Conservation (phyloP, 2,329 filamentous ascomycete species). For the Penicillium sp. region DNA sequence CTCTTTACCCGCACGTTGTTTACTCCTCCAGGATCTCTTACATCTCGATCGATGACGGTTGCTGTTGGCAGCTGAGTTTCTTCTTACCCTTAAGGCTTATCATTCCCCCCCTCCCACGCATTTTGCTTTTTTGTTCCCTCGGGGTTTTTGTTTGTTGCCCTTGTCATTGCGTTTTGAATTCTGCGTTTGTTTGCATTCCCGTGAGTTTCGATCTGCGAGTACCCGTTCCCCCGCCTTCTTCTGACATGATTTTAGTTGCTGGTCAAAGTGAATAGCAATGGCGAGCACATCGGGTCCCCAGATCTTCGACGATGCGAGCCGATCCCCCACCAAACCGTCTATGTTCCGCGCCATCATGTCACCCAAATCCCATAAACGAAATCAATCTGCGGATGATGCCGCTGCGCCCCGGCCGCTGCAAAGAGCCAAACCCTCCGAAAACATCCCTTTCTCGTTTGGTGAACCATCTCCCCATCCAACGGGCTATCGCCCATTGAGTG, state of each 20-base stretch:
- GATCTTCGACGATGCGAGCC: conserved; percentile 42
- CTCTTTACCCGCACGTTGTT: conserved; percentile 32
- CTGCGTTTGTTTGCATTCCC: conserved; percentile 20
- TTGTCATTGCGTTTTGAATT: conserved; percentile 13
- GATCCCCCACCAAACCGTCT: conserved; percentile 41
- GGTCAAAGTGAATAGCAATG: conserved; percentile 36
- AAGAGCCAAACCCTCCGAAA: conserved; percentile 46
- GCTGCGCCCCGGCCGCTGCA: conserved; percentile 29
- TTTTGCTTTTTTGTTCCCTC: conserved; percentile 5
- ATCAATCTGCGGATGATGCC: conserved; percentile 42
- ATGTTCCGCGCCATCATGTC: conserved; percentile 57
- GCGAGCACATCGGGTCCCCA: conserved; percentile 30
- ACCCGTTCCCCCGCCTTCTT: conserved; percentile 10
- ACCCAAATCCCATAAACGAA: conserved; percentile 52
- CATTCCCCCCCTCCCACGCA: conserved; percentile 21
- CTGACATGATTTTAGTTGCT: conserved; percentile 28
- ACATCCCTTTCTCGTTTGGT: conserved; percentile 45
- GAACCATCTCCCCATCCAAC: conserved; percentile 48
- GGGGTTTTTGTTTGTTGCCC: conserved; percentile 2
- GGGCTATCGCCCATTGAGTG: conserved; percentile 37
- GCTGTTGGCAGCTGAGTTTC: conserved; percentile 23
- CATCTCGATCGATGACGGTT: conserved; percentile 26
- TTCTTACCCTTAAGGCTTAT: background rate
- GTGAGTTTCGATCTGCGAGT: conserved; percentile 20
- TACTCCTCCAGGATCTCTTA: conserved; percentile 28